Evolutionary conservation across 306 rosid species (phyloP), one percentile per base, ranked within the genome.

Genomic region (Medicago lupulina): DNA sequence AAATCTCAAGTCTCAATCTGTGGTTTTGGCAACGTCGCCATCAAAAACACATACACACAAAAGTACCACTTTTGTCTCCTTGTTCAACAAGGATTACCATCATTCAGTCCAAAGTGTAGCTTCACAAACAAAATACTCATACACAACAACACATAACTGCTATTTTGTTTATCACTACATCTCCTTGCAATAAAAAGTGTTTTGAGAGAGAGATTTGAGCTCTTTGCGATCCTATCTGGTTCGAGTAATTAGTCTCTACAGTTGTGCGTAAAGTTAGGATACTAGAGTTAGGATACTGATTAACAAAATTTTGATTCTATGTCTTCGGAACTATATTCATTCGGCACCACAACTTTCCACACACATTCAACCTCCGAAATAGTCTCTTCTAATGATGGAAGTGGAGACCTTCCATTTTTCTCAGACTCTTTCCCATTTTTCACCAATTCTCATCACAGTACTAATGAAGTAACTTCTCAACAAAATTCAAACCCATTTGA

Each of bases 301-400:
- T n/a, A n/a, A n/a, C n/a, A n/a, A n/a, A n/a, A n/a, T n/a, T n/a
- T 34, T 44, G 67, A 9, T 80, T 76, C 86, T 15, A 90, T 90
- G 97, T 88, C 98, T 78, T 86, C 95, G 63, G 85, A 91, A 86
- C 84, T 88, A 69, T 90, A 79, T 61, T 61, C 67, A 15, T 83
- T 80, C 25, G 87, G 81, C n/a, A 79, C 87, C 21, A 79, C 86
- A 63, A 71, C 58, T 65, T 81, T 74, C 70, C 57, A 70, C 28
- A 14, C 61, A 59, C 85, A 83, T 77, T 84, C 90, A 55, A 81
- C 51, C 79, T 71, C 89, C 39, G 87, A 85, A 55, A 8, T 11
- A 12, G 51, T 46, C 16, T 13, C 51, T 46, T 12, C 51, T 19
- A 34, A 34, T 34, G 91, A 86, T 43, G 76, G 70, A 17, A 78